Conservation (phyloP, 495 filamentous ascomycete species). For the Cenococcum geophilum region DNA sequence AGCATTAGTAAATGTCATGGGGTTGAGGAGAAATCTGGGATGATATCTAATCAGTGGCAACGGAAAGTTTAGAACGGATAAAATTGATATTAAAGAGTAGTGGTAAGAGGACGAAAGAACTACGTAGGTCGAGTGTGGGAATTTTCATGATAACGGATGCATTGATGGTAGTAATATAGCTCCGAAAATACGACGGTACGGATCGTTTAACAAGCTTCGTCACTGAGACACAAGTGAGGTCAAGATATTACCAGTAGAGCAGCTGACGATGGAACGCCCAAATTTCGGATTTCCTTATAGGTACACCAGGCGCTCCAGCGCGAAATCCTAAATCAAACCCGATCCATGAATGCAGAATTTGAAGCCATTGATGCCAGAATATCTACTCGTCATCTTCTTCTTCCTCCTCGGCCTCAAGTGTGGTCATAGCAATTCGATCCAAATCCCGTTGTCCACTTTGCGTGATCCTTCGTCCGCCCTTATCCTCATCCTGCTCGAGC, state of each 20-base stretch:
- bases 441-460: constrained; percentile 97
- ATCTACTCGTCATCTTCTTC: constrained; percentile 54
- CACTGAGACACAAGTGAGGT: too few relatives aligned
- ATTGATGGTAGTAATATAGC: too few relatives aligned
- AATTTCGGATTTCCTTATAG: not conserved
- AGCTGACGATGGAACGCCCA: not conserved
- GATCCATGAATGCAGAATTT: not conserved
- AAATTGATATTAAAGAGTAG: too few relatives aligned
- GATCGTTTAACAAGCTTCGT: too few relatives aligned
- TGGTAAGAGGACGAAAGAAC: too few relatives aligned
- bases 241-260: too few relatives aligned
- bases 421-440: constrained; percentile 81
- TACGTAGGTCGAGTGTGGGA: too few relatives aligned
- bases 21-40: not conserved
- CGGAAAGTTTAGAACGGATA: too few relatives aligned
- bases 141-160: too few relatives aligned
- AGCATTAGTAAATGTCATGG: constrained; percentile 5
- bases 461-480: constrained; percentile 94
- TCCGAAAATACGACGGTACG: too few relatives aligned
- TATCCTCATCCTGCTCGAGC: constrained; percentile 91
- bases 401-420: constrained; percentile 63
- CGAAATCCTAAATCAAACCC: not conserved
- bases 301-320: not conserved
- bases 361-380: not conserved
- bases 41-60: too few relatives aligned